Evolutionary conservation across 2,329 filamentous ascomycete species (phyloP), one percentile per base, ranked within the genome.

Genomic region (Hymenoscyphus scutula): DNA sequence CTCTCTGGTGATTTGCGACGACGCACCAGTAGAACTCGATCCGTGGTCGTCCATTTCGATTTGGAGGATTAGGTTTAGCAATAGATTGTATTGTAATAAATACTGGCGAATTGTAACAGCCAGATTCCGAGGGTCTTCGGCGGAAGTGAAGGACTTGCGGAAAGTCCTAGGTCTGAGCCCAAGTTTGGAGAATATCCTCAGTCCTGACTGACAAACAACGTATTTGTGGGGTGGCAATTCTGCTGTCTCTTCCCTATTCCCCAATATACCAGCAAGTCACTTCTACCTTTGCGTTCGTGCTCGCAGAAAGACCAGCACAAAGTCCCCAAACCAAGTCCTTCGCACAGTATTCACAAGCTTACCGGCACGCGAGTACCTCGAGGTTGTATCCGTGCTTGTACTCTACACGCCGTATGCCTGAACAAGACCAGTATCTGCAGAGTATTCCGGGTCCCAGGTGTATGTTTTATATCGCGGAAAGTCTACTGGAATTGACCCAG

Each of bases 41-140:
- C 27, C 29, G 10, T 56, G 45, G 34, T 53, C 25, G 7, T 56
- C 58, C 57, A 60, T 60, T 13, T 58, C 23, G 45, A 48, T 48
- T 48, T 48, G 4, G 11, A 48, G 19, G 8, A 23, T 23, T 23
- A 23, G 25, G 13, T 48, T 48, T 48, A 48, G 45, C n/a, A 23
- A 23, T 48, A 25, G 45, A 25, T 48, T 48, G n/a, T 48, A 48
- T 48, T 48, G n/a, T 48, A 48, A 10, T 8, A 48, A 48, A 23
- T 19, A 23, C 23, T 13, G 45, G 7, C 19, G 45, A 23, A 23
- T 23, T 25, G 45, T 23, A 48, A 48, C 6, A 13, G 19, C 45
- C 45, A 48, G 19, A 48, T 48, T 23, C 23, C 11, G 19, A 10
- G 5, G 13, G 13, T 13, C n/a, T 13, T 48, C 25, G 45, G n/a